These are phyloP conservation scores for Phaeosphaeria sp. DNA, from an alignment of 2,329 filamentous ascomycete species.

Conservation along the genomic window DNA sequence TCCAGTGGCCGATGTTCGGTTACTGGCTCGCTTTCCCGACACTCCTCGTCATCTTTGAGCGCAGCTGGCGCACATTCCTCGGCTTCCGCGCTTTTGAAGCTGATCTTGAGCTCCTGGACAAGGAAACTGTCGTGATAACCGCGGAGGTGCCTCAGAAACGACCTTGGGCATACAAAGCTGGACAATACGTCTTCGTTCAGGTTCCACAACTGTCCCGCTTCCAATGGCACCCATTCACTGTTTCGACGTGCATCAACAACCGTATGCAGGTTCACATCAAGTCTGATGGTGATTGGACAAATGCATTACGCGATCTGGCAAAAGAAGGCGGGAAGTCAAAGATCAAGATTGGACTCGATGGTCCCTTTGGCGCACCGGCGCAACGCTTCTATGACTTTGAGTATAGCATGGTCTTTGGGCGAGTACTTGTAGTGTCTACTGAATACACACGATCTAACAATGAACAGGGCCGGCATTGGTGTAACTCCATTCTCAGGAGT, in stretches of 20 bases:
- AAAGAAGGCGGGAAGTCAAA: constrained; percentile 43
- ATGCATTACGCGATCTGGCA: constrained; percentile 53
- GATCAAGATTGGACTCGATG: constrained; percentile 63
- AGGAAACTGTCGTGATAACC: constrained; percentile 60
- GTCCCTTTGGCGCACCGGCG: constrained; percentile 65
- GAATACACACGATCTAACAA: constrained; percentile 5
- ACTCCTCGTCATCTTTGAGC: constrained; percentile 59
- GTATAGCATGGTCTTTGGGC: constrained; percentile 62
- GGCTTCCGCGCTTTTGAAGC: constrained; percentile 60
- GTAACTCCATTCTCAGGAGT: constrained; percentile 66
- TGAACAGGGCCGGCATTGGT: constrained; percentile 59
- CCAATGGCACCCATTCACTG: constrained; percentile 68
- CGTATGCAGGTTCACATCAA: constrained; percentile 65
- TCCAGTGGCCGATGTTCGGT: constrained; percentile 65
- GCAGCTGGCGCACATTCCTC: constrained; percentile 53
- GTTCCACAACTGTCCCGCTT: constrained; percentile 61
- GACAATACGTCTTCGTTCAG: constrained; percentile 65
- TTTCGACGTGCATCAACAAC: constrained; percentile 62
- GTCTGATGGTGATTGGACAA: constrained; percentile 65
- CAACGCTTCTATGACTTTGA: constrained; percentile 66
- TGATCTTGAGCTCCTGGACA: constrained; percentile 58
- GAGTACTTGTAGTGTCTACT: background rate
- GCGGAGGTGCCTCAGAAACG: constrained; percentile 57
- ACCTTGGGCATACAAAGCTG: constrained; percentile 63
- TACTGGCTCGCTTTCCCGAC: constrained; percentile 64